Base-by-base conservation (phyloP, 2,329 filamentous ascomycete genomes). In the Cercospora sojina region DNA sequence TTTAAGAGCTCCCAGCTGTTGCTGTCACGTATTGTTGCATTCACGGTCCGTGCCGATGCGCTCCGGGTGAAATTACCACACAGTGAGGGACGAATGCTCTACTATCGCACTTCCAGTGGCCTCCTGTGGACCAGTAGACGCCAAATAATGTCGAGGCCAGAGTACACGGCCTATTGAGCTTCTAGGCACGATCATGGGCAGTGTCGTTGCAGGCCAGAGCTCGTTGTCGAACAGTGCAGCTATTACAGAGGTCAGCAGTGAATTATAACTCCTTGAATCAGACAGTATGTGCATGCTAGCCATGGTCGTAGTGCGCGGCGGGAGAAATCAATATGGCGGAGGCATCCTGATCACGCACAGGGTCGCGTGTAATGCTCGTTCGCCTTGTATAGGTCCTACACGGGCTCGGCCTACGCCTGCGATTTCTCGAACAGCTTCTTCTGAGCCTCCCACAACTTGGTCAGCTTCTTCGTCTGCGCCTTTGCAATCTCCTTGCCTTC, bases 371-470 rank as follows among this genome's bases (percentile, higher is more conserved):
- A 3, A 23, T 23, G 43, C 20, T 49, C 18, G 43, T 23, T 49
- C 1, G 43, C 20, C 6, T 49, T 20, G 18, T 25, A 25, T 25
- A 23, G 20, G 43, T 49, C 20, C 5, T 49, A 23, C 5, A 49
- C 43, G 1, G 3, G 12, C 25, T 16, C 18, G 43, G 25, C 1
- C 23, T 55, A 65, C 23, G 43, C 64, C 49, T 67, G 64, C 57
- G 62, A 90, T 69, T 89, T 87, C 69, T 93, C 90, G 77, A 93
- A 89, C 66, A 86, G 78, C 84, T 94, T 96, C 84, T 93, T 95
- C 82, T 97, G 94, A 77, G 85, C 88, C 73, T 96, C 91, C 91
- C 91, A 96, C 64, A 92, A 89, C 83, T 97, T 97, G 80, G 84
- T 89, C 72, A 97, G 79, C 82, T 92, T 93, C 85, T 97, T 97